Evolutionary conservation across 176 grass and related monocot species (phyloP).

Genomic region (Otatea glauca): DNA sequence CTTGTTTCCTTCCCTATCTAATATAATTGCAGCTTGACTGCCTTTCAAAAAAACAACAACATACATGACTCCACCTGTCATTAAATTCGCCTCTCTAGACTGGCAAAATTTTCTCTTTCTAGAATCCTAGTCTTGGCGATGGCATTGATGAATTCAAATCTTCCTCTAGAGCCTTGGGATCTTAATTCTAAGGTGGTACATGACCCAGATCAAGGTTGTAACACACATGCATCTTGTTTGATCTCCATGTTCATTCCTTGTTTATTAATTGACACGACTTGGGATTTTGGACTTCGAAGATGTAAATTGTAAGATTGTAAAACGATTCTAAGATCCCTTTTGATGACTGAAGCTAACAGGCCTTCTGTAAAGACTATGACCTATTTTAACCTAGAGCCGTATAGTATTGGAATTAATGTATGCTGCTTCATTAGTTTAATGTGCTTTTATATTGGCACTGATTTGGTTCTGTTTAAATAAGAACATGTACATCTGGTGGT

Average conservation of each 20-base stretch:
- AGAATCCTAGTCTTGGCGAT: constrained; percentile 27
- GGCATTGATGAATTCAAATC: constrained; percentile 40
- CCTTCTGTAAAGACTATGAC: constrained; percentile 4
- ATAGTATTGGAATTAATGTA: constrained; percentile 30
- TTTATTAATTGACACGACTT: constrained; percentile 34
- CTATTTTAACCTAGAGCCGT: constrained; percentile 30
- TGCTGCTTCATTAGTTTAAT: constrained; percentile 32
- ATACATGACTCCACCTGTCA: constrained; percentile 24
- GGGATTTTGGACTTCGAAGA: constrained; percentile 9
- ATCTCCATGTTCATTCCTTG: constrained; percentile 43
- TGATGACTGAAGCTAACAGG: background rate
- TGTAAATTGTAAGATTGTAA: constrained; percentile 12
- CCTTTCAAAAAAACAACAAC: no score
- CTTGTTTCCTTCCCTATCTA: no score
- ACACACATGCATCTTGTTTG: constrained; percentile 45
- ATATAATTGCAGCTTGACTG: no score
- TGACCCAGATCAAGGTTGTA: constrained; percentile 26
- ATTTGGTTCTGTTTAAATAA: constrained; percentile 51
- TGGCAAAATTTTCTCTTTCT: constrained; percentile 12
- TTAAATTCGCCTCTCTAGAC: constrained; percentile 21
- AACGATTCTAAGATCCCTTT: constrained; percentile 23
- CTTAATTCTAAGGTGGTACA: constrained; percentile 34
- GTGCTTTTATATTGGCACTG: background rate
- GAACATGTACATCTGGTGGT: constrained; percentile 34
- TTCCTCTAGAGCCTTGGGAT: constrained; percentile 1